Evolutionary conservation across 1,284 basidiomycete species (phyloP), one percentile per base, ranked within the genome.

Genomic region (Ceratorhiza oryzae-sativae): DNA sequence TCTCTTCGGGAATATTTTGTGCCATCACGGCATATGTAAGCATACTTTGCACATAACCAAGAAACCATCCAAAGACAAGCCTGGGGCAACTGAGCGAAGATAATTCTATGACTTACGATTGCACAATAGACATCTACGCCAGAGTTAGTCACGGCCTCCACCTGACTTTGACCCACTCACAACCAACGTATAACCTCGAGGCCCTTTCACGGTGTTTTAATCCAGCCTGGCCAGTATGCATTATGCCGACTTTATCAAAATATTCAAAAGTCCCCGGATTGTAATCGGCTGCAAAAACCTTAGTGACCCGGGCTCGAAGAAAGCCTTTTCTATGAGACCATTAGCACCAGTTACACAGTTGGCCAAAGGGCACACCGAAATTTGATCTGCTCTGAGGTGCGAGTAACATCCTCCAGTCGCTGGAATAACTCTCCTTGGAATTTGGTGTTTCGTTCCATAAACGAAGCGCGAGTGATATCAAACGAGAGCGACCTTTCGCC

Each of bases 121-220:
- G 41, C 71, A 46, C 72, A 72, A 49, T 74, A 71, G 12, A 60
- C 56, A 34, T 73, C 72, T 73, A 32, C 9, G 18, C 25, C n/a
- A 20, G 5, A n/a, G 25, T 46, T 20, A 42, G 45, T 8, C 45
- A 42, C 23, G 5, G 15, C 15, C 36, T 39, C n/a, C 10, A 30
- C n/a, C 12, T 13, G 32, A 25, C 8, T 12, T 48, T 1, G 23
- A 20, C 45, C 1, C 34, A 62, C 72, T 71, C 39, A 73, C 72
- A 74, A 42, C 75, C 75, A 53, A 76, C 75, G 45, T 71, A 39
- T 23, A 74, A 59, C 13, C 72, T 72, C 15, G 71, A 71, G 42
- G 74, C 73, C 49, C 73, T 73, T 13, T 62, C 72, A 18, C 75
- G 63, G 58, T 76, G 75, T 68, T 74, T 74, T 53, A 76, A 76